Conservation (phyloP, 345 rosid genomes). For the Euphorbia lathyris region DNA sequence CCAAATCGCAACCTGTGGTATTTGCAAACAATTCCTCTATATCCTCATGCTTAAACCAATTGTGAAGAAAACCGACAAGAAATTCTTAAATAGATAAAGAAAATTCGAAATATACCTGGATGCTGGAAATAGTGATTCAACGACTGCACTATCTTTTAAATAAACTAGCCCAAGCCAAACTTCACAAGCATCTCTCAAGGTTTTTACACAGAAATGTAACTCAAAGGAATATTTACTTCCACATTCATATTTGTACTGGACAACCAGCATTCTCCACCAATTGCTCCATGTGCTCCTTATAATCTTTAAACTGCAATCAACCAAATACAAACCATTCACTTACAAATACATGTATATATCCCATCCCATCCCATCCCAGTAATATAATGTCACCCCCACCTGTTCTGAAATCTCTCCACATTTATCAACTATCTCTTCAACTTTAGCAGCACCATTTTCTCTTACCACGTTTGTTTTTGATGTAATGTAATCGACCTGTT, state of each 20-base stretch:
- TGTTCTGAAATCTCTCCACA: slow-evolving; percentile 63
- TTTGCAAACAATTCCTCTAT: no score
- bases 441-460: slow-evolving; percentile 61
- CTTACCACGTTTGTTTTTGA: slow-evolving; percentile 46
- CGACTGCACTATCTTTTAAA: not conserved
- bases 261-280: slow-evolving; percentile 8
- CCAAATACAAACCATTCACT: not conserved
- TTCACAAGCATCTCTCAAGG: not conserved
- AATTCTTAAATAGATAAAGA: no score
- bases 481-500: slow-evolving; percentile 66
- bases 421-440: slow-evolving; percentile 45
- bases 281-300: slow-evolving; percentile 24
- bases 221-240: not conserved
- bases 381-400: slow-evolving; percentile 34
- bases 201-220: not conserved
- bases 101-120: no score
- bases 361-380: no score
- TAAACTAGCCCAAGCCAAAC: not conserved
- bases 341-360: not conserved
- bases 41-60: no score
- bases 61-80: no score
- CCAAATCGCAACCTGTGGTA: no score
- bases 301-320: slow-evolving; percentile 37
- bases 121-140: no score
- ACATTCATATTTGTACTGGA: not conserved